These are phyloP conservation scores for Didymella glomerata DNA, from an alignment of 2,329 filamentous ascomycete species.

Conservation along the genomic window DNA sequence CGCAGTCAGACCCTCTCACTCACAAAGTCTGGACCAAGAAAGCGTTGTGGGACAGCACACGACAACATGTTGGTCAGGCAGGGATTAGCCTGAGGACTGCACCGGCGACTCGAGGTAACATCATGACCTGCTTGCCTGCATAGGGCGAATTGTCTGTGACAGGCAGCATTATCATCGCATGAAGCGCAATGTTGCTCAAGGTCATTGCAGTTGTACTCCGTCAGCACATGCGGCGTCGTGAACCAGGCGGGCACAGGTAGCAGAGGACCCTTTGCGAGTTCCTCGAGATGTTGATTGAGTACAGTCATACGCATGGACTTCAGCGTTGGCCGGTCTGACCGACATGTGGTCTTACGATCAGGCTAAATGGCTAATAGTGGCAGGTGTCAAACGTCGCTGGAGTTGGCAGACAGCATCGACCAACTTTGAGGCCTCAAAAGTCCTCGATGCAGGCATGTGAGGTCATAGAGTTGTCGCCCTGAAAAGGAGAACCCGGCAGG, in stretches of 20 bases:
- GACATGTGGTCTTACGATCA: conserved; percentile 17
- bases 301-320: conserved; percentile 24
- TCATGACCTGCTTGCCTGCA: not conserved
- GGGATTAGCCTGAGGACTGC: conserved; percentile 3
- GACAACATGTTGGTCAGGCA: conserved; percentile 3
- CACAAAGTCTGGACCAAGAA: conserved; percentile 9
- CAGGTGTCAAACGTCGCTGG: conserved; percentile 20
- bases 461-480: conserved; percentile 15
- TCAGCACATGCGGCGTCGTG: conserved; percentile 22
- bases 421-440: conserved; percentile 18
- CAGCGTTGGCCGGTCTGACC: conserved; percentile 18
- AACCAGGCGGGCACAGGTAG: conserved; percentile 13
- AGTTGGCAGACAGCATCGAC: conserved; percentile 22
- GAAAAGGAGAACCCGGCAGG: conserved; percentile 22
- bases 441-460: conserved; percentile 18
- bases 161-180: conserved; percentile 10
- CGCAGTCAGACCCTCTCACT: conserved; percentile 9
- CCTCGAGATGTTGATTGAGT: conserved; percentile 15
- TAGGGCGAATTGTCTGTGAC: conserved; percentile 4
- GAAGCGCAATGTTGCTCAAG: conserved; percentile 13
- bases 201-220: conserved; percentile 13
- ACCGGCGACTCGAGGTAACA: conserved; percentile 3
- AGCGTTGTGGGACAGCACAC: conserved; percentile 33
- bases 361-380: conserved; percentile 25
- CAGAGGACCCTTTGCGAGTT: conserved; percentile 7